Percentiles rank a stretch among this genome's conserved stretches.
These are phyloP conservation scores for Kodamaea suecica DNA, from an alignment of 1,139 yeast genomes.

Conservation along the genomic window DNA sequence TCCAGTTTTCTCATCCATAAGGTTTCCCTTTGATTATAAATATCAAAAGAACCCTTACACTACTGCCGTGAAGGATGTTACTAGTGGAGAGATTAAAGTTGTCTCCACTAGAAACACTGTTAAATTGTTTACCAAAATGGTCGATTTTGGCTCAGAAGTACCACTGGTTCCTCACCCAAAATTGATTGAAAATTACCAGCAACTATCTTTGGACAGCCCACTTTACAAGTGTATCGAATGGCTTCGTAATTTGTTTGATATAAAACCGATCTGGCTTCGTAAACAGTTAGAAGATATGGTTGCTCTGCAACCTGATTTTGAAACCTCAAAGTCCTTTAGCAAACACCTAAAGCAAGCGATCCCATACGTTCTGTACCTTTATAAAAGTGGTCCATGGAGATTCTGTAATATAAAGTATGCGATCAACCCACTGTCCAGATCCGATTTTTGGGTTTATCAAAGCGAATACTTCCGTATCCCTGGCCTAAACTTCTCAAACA, in stretches of 20 bases:
- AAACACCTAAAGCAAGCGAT: constrained; percentile 67
- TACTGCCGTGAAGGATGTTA: constrained; percentile 59
- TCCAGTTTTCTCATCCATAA: constrained; percentile 72
- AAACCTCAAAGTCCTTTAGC: constrained; percentile 44
- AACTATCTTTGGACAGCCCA: constrained; percentile 24
- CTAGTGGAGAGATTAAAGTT: constrained; percentile 54
- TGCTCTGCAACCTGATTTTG: neutral
- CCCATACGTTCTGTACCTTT: constrained; percentile 78
- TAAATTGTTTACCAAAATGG: constrained; percentile 47
- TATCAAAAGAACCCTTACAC: constrained; percentile 47
- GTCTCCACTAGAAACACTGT: constrained; percentile 35
- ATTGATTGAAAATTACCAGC: constrained; percentile 32
- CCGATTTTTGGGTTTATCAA: constrained; percentile 64
- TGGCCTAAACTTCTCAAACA: constrained; percentile 24
- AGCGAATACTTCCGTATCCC: constrained; percentile 76
- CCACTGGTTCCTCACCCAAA: constrained; percentile 36
- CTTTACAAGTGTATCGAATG: constrained; percentile 51
- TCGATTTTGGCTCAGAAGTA: constrained; percentile 32
- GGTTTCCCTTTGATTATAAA: constrained; percentile 66
- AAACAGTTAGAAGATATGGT: constrained; percentile 64
- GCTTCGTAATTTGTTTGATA: constrained; percentile 53
- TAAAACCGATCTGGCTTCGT: constrained; percentile 85
- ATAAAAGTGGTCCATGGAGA: constrained; percentile 93
- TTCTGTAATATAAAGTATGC: constrained; percentile 82
- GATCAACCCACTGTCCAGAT: constrained; percentile 63